Percentiles rank a stretch among this genome's conserved stretches.
Conservation (phyloP, 306 rosid species). For the Casuarina equisetifolia region DNA sequence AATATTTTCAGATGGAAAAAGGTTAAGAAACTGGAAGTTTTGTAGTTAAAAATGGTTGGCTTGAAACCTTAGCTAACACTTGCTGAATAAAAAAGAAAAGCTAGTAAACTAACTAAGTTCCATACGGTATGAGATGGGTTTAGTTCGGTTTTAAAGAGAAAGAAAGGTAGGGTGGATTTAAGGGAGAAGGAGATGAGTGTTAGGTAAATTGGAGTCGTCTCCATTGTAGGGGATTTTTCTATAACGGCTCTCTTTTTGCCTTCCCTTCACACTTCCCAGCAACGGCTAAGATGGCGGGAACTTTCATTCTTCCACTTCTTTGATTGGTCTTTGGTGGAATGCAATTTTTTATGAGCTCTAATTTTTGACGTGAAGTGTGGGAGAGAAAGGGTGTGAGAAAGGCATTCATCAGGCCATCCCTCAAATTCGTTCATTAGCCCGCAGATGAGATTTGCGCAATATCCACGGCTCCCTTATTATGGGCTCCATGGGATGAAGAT, state of each 20-base stretch:
- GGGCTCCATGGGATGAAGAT: too few relatives aligned
- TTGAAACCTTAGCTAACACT: conserved; percentile 48
- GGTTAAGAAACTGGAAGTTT: conserved; percentile 22
- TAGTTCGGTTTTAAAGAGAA: conserved; percentile 45
- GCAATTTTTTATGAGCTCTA: conserved; percentile 19
- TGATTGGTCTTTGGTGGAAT: conserved; percentile 35
- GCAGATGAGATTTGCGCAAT: too few relatives aligned
- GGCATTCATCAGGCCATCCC: not conserved
- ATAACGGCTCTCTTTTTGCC: conserved; percentile 68
- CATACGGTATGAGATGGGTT: conserved; percentile 39
- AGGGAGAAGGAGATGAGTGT: conserved; percentile 60
- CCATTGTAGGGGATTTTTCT: conserved; percentile 21
- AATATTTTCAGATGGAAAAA: conserved; percentile 13
- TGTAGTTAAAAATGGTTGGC: conserved; percentile 48
- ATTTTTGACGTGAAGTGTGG: conserved; percentile 23
- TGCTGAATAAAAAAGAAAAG: conserved; percentile 38
- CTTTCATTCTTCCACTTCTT: conserved; percentile 43
- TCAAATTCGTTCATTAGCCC: too few relatives aligned
- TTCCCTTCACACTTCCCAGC: conserved; percentile 40
- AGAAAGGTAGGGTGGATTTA: conserved; percentile 51
- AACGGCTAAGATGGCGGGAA: conserved; percentile 55
- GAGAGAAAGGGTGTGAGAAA: conserved; percentile 48
- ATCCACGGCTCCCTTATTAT: too few relatives aligned
- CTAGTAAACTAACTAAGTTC: conserved; percentile 60
- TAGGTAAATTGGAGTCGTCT: conserved; percentile 47